Base-by-base conservation (phyloP, 495 filamentous ascomycete species). In the Aspergillus sclerotiicarbonarius region DNA sequence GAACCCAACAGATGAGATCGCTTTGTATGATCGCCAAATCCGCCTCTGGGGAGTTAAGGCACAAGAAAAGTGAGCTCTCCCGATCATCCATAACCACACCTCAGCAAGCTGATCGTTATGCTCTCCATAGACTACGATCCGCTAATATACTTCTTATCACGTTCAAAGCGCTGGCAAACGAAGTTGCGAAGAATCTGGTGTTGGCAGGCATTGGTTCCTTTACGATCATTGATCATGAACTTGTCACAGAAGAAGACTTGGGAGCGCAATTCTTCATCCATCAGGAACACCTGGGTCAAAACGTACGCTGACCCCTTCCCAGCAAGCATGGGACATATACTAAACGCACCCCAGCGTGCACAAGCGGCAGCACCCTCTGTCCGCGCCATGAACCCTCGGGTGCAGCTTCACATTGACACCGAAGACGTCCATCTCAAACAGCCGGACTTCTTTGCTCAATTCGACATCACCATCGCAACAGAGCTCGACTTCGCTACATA, bases 41-140 rank as follows among this genome's bases (percentile, higher is more conserved):
- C 90, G 94, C n/a, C 84, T 98, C 30, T 98, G 94, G 94, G 94
- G 94, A 51, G 88, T 98, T 57, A 84, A 96, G 67, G 94, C 95
- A 6, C 94, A 98, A 71, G 88, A 88, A 61, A 84, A 84, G 86
- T 89, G 67, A 69, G 75, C 59, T 9, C 33, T 16, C 19, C 25
- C 47, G 7, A 53, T 13, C 16, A 2, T 12, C 30, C 33, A 29
- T 21, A 15, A 1, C 31, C 29, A 18, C 37, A 37, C 21, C 15
- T 33, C 12, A 18, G 16, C 51, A 19, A 53, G 62, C 48, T 55
- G 30, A 56, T 29, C 5, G 13, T 33, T 8, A 65, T 61, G 47
- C 60, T 64, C 33, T 15, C 71, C 6, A 12, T 59, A 91, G 90
- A 62, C 89, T 96, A 59, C 92, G 94, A 57, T 90, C 83, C 31